Percentiles rank a stretch among this genome's conserved stretches.
Evolutionary conservation across 306 rosid genomes (phyloP).

Genomic region (Dryas octopetala): DNA sequence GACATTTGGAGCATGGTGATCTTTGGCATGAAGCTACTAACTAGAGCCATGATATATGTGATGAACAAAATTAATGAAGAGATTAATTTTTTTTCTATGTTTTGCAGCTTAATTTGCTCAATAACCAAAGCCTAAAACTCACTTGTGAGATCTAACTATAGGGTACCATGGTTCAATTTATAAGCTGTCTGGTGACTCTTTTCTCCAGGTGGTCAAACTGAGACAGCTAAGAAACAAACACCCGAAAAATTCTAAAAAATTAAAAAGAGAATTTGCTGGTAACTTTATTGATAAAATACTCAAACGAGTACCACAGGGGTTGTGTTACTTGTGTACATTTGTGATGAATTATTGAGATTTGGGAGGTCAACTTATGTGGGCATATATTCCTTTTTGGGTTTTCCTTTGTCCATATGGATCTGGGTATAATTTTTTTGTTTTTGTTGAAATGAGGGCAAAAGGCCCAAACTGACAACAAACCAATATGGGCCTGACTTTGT

Average conservation of each 20-base stretch:
- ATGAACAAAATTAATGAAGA: not conserved
- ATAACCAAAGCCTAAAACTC: not conserved
- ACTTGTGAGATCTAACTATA: not conserved
- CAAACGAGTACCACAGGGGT: not conserved
- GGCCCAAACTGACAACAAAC: too few species aligned
- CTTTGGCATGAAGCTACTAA: conserved; percentile 5
- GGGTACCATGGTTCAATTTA: conserved; percentile 5
- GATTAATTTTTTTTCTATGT: not conserved
- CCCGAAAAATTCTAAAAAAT: not conserved
- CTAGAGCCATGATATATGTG: not conserved
- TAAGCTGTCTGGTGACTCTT: not conserved
- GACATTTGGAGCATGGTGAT: not conserved
- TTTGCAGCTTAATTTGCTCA: conserved; percentile 7
- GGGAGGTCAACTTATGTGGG: too few species aligned
- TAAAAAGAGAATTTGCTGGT: not conserved
- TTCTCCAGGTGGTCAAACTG: not conserved
- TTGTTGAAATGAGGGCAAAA: too few species aligned
- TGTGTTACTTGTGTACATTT: not conserved
- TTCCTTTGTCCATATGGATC: too few species aligned
- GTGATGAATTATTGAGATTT: not conserved
- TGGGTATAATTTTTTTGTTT: too few species aligned
- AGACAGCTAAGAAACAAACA: not conserved
- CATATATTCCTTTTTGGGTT: too few species aligned
- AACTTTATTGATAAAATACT: not conserved
- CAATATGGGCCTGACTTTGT: too few species aligned